Evolutionary conservation across 371 early-diverging fungal species (phyloP), one percentile per base, ranked within the genome.

Genomic region (Sporodiniella umbellata): DNA sequence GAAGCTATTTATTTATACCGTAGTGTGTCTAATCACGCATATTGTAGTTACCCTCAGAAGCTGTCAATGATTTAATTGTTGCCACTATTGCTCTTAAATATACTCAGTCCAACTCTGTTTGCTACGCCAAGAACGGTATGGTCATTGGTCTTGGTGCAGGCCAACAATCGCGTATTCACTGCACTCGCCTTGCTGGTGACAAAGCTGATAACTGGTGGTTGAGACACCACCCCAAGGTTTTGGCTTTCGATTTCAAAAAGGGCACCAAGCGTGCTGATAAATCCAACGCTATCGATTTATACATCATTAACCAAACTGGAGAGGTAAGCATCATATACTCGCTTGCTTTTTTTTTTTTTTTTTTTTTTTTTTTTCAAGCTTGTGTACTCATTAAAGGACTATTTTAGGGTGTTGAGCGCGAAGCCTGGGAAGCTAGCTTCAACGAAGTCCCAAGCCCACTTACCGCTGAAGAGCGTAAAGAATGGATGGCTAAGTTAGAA

Each of bases 171-270:
- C 87, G 98, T 54, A 95, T 98, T 51, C 98, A 95, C 79, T 96
- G 96, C 80, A 96, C 96, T 7, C 86, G 98, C 48, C 86, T 98
- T 51, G 98, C 96, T n/a, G 96, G 96, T 64, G 95, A 95, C 62
- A 98, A 98, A 84, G 95, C 95, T 47, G 95, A 98, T 68, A 94
- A 94, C 86, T 96, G 94, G 94, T 96, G 96, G 96, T 61, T 90
- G 68, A 88, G 98, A 42, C 93, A 93, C 66, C 96, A 98, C 72
- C 94, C 94, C 63, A 87, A 86, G 66, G 92, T 95, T 8, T 73
- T 91, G 40, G 84, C 63, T 42, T 83, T 97, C 56, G 70, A 88
- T 51, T 98, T 96, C 73, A 91, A 93, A 72, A 76, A 83, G 68
- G 79, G 73, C 15, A 77, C 84, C 56, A 98, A 98, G 82, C 88